These are phyloP conservation scores for Leccinum subrobustum DNA, from an alignment of 1,284 basidiomycete species.

Conservation along the genomic window DNA sequence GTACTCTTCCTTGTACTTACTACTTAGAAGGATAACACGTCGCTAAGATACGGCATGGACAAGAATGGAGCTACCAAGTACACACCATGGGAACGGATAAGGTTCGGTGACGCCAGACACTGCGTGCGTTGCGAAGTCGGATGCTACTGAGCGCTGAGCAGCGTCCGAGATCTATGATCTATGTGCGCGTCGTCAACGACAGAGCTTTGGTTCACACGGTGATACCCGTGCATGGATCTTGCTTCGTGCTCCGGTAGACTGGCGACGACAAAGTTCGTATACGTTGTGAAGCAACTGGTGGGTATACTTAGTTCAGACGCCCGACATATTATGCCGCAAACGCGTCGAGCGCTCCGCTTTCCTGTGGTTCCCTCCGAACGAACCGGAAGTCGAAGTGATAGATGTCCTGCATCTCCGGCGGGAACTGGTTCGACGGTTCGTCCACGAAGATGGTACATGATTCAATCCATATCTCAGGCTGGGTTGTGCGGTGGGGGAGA, in stretches of 20 bases:
- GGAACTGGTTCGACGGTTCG: background rate
- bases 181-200: no score
- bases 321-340: conserved; percentile 26
- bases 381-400: conserved; percentile 29
- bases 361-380: conserved; percentile 17
- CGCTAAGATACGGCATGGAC: conserved; percentile 21
- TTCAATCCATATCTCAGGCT: conserved; percentile 17
- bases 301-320: conserved; percentile 4
- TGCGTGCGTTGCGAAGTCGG: no score
- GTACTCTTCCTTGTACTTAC: conserved; percentile 37
- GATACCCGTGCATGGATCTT: conserved; percentile 17
- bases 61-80: conserved; percentile 16
- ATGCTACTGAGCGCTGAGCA: no score
- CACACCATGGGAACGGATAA: conserved; percentile 22
- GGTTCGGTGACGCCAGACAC: conserved; percentile 6
- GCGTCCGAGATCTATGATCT: no score
- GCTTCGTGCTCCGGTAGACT: conserved; percentile 31
- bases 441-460: conserved; percentile 27
- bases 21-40: conserved; percentile 39
- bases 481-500: background rate
- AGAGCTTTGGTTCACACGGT: background rate
- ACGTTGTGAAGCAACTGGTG: conserved; percentile 9
- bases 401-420: no score
- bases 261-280: conserved; percentile 27
- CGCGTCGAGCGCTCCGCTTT: conserved; percentile 21